A percentile compares a stretch with the other conserved stretches of the same genome.
Conservation (phyloP, 768 basidiomycete species). For the Clitopilus hobsonii region DNA sequence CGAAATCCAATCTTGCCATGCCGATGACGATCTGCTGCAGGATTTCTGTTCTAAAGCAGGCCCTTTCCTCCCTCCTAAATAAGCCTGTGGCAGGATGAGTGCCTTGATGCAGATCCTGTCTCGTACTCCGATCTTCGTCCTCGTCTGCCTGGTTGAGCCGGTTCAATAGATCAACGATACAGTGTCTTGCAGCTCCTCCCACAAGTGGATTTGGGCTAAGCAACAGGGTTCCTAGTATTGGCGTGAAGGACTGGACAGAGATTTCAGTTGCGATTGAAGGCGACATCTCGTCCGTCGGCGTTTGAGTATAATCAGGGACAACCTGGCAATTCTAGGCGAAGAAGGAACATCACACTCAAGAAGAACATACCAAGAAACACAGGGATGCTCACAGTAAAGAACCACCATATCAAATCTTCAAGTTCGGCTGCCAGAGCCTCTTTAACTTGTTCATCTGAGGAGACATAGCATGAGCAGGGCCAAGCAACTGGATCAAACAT, state of each 20-base stretch:
- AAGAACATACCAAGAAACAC: conserved; percentile 3
- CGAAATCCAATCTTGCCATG: conserved; percentile 67
- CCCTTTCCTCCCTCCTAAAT: conserved; percentile 52
- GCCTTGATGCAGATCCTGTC: conserved; percentile 9
- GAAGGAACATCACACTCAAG: conserved; percentile 5
- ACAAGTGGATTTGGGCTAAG: conserved; percentile 75
- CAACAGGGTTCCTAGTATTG: conserved; percentile 83
- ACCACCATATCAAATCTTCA: conserved; percentile 88
- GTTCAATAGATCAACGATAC: conserved; percentile 74
- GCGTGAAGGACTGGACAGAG: conserved; percentile 84
- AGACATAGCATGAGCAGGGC: conserved; percentile 5
- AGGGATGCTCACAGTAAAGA: conserved; percentile 53
- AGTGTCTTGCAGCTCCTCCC: conserved; percentile 65
- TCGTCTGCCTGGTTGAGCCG: conserved; percentile 64
- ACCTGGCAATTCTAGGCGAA: conserved; percentile 59
- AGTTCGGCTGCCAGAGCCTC: conserved; percentile 83
- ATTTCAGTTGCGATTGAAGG: conserved; percentile 42
- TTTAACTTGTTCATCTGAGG: conserved; percentile 77
- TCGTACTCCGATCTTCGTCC: conserved; percentile 21
- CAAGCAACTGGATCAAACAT: conserved; percentile 4
- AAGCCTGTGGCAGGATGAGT: conserved; percentile 29
- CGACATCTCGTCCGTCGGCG: conserved; percentile 26
- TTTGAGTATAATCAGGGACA: conserved; percentile 41
- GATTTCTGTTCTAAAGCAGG: conserved; percentile 75
- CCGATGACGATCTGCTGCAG: conserved; percentile 86